Evolutionary conservation across 176 grass and related monocot species (phyloP), one percentile per base, ranked within the genome.

Genomic region (Elaeis guineensis): DNA sequence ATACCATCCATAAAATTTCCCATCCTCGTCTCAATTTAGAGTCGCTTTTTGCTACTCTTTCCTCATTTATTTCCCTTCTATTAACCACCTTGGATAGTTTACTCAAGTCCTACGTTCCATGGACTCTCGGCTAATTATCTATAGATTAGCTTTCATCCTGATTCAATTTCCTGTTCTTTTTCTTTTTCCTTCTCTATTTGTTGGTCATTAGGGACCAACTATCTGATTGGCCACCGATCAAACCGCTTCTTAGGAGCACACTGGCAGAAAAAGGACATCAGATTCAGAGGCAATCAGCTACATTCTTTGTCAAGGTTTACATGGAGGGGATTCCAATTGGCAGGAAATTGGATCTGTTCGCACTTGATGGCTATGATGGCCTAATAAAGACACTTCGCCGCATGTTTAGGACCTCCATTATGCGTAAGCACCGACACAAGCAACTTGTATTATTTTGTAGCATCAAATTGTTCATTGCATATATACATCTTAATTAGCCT

Each of bases 281-380:
- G 19, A 21, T 16, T 19, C 62, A 5, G 28, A 30, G 28, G 5
- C 28, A 25, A 3, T 50, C 58, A 19, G 2, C 17, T 9, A 72
- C 74, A 55, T 54, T 85, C 54, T 85, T 81, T 2, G 78, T 89
- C 12, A 89, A 89, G 71, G 86, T 89, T 44, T 89, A 89, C 23
- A 89, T 85, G 86, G 86, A 89, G 69, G 81, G 86, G 11, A 49
- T 89, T 53, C 78, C 78, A 22, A 89, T 89, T 20, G 86, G 86
- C 29, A 72, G 86, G 62, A 89, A 89, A 57, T 71, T 89, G 24
- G 81, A 89, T 50, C 60, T 85, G 64, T 25, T 84, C 11, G 61
- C 83, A 51, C 67, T 78, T 23, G 62, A 61, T 29, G 81, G 81
- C 29, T 89, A 89, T 16, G 66, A 75, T 17, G 57, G 58, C 54